phyloP scores from a whole-genome alignment of 2,329 filamentous ascomycete species.

The Magnaporthales sp. region DNA sequence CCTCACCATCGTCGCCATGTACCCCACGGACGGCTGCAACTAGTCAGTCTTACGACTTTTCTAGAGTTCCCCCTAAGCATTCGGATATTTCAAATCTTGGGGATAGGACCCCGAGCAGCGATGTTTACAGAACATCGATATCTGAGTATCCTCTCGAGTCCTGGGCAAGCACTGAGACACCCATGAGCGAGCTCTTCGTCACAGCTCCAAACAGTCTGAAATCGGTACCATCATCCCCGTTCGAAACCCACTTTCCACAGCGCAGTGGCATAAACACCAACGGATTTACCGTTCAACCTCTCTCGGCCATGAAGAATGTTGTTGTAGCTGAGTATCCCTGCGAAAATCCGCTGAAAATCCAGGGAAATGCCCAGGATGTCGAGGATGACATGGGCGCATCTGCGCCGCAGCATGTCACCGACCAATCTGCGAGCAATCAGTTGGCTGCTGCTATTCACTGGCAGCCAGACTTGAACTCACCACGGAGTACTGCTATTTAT shows the following conservation, averaged over 20 bases:
- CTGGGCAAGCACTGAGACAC: neutral
- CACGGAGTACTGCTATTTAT: neutral
- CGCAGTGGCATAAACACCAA: neutral
- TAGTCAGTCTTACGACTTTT: neutral
- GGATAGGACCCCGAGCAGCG: neutral
- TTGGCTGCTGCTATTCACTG: neutral
- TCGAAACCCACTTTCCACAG: neutral
- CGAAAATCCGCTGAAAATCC: neutral
- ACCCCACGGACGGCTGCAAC: neutral
- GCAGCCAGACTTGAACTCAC: neutral
- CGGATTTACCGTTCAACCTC: neutral
- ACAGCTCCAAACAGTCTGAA: slow-evolving; percentile 2
- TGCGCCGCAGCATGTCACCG: neutral
- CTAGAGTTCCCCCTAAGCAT: neutral
- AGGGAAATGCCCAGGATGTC: neutral
- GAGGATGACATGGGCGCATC: neutral
- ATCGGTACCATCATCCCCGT: neutral
- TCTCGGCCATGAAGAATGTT: neutral
- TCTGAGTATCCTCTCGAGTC: neutral
- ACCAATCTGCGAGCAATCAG: neutral
- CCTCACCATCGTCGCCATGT: neutral
- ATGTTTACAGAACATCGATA: neutral
- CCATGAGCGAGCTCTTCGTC: neutral
- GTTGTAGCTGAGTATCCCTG: neutral
- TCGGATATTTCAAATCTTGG: neutral